phyloP scores from a whole-genome alignment of 2,329 filamentous ascomycete species.

The Fusarium bulbicola region DNA sequence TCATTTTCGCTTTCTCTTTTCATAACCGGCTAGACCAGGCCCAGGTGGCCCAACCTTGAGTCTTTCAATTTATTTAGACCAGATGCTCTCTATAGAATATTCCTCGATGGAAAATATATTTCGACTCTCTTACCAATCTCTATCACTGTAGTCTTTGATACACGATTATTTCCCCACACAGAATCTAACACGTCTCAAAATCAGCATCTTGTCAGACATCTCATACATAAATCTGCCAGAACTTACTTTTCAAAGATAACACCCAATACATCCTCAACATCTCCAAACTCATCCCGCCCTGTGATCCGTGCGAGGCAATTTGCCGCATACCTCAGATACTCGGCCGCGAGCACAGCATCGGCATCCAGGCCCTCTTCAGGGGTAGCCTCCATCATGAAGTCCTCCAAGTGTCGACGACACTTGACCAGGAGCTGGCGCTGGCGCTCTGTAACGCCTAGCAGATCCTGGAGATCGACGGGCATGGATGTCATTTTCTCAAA shows the following conservation, averaged over 20 bases:
- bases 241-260: slow-evolving; percentile 97
- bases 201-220: slow-evolving; percentile 26
- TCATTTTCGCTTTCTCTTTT: neutral
- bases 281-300: slow-evolving; percentile 82
- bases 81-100: slow-evolving; percentile 27
- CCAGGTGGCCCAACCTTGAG: slow-evolving; percentile 25
- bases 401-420: slow-evolving; percentile 76
- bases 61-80: slow-evolving; percentile 18
- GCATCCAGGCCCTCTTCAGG: slow-evolving; percentile 58
- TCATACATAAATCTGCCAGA: neutral
- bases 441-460: slow-evolving; percentile 89
- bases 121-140: slow-evolving; percentile 4
- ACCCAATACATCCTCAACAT: slow-evolving; percentile 94
- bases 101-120: slow-evolving; percentile 9
- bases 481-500: slow-evolving; percentile 79
- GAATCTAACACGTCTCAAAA: slow-evolving; percentile 47
- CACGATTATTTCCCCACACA: slow-evolving; percentile 56
- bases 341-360: slow-evolving; percentile 90
- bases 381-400: slow-evolving; percentile 72
- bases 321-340: slow-evolving; percentile 84
- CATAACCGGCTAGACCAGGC: slow-evolving; percentile 20
- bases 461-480: slow-evolving; percentile 78
- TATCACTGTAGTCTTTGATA: neutral
- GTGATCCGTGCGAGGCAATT: slow-evolving; percentile 86
- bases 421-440: slow-evolving; percentile 82